phyloP scores from a whole-genome alignment of 1,284 basidiomycete species.

The Trametes versicolor region DNA sequence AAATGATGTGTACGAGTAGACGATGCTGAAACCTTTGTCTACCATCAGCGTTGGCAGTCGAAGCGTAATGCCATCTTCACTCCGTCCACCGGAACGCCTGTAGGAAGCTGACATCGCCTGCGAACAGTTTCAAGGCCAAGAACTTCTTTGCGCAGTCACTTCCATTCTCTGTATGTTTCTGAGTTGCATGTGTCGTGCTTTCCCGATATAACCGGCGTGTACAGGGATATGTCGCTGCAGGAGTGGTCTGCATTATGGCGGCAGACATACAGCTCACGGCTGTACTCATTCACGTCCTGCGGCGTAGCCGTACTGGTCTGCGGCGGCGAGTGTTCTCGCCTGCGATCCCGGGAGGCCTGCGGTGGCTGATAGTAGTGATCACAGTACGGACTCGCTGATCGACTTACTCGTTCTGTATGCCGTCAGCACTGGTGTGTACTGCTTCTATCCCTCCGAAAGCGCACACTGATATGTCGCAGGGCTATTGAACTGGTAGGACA shows the following conservation, averaged over 20 bases:
- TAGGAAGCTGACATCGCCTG: not conserved
- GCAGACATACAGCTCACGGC: slow-evolving; percentile 1
- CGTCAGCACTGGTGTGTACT: not conserved
- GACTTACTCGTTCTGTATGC: not conserved
- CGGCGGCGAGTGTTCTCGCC: not conserved
- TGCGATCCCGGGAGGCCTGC: not conserved
- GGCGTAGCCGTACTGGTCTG: not conserved
- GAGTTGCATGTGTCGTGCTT: not conserved
- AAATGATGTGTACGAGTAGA: not conserved
- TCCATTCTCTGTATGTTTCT: not conserved
- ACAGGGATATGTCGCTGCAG: not conserved
- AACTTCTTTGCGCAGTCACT: slow-evolving; percentile 2
- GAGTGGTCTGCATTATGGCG: not conserved
- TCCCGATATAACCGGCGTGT: not conserved
- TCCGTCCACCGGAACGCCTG: not conserved
- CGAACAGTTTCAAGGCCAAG: not conserved
- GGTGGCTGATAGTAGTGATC: not conserved
- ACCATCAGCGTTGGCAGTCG: not conserved
- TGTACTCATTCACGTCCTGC: not conserved
- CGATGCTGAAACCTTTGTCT: not conserved
- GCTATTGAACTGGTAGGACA: not conserved
- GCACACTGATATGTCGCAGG: not conserved
- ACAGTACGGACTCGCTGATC: slow-evolving; percentile 1
- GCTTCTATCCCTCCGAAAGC: not conserved
- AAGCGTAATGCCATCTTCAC: not conserved